phyloP scores from a whole-genome alignment of 257 asterid species.

The Solanum chilense region DNA sequence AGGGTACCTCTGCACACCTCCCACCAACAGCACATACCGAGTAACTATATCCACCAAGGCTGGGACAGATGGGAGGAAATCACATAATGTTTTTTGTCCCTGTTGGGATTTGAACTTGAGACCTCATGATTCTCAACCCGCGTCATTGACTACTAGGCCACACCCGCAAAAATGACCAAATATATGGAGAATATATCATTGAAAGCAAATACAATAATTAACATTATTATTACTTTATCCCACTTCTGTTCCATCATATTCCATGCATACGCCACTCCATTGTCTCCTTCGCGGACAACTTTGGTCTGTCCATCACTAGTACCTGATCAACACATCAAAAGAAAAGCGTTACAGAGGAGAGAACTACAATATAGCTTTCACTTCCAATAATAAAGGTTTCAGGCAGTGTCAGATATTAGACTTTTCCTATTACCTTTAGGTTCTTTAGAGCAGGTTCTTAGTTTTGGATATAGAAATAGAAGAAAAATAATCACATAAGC shows the following conservation, averaged over 20 bases:
- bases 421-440: background rate
- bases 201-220: background rate
- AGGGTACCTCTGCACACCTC: background rate
- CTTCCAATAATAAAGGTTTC: background rate
- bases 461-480: background rate
- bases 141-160: background rate
- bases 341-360: background rate
- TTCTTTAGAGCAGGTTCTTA: background rate
- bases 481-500: background rate
- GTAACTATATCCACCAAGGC: background rate
- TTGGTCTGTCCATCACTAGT: slow-evolving; percentile 92
- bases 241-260: slow-evolving; percentile 69
- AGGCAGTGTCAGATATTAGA: background rate
- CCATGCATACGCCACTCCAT: slow-evolving; percentile 98
- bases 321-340: slow-evolving; percentile 40
- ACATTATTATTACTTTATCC: slow-evolving; percentile 63
- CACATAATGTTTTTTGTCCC: background rate
- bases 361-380: background rate
- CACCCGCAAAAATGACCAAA: background rate
- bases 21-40: background rate
- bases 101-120: background rate
- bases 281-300: slow-evolving; percentile 94
- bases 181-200: background rate
- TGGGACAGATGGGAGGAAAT: background rate
- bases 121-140: background rate